Evolutionary conservation across 345 rosid genomes (phyloP).

Genomic region (Zanthoxylum bungeanum): DNA sequence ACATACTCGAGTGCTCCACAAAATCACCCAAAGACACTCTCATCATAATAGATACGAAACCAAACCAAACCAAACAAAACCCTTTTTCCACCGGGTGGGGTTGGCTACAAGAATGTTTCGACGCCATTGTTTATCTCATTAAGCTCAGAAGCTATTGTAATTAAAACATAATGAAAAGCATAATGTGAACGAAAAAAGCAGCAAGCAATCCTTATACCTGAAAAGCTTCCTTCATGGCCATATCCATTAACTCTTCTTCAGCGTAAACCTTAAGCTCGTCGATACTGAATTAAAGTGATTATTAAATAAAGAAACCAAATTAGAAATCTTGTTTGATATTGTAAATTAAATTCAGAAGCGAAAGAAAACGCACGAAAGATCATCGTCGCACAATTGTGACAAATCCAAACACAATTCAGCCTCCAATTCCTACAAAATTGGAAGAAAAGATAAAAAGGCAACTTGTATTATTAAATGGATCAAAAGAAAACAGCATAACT

Average conservation of each 20-base stretch:
- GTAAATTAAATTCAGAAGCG: not conserved
- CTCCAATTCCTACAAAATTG: conserved; percentile 31
- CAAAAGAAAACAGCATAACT: not conserved
- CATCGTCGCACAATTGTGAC: conserved; percentile 10
- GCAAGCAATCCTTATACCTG: conserved; percentile 19
- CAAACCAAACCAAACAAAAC: too few species aligned
- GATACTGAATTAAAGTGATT: conserved; percentile 32
- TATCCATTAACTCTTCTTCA: conserved; percentile 53
- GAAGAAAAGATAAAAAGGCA: not conserved
- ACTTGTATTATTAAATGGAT: not conserved
- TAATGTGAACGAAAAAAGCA: not conserved
- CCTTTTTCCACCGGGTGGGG: too few species aligned
- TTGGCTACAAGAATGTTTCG: too few species aligned
- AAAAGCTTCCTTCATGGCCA: conserved; percentile 53
- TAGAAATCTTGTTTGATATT: not conserved
- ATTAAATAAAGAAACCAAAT: not conserved
- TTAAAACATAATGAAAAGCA: not conserved
- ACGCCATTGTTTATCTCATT: too few species aligned
- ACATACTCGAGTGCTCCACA: not conserved
- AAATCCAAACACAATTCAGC: conserved; percentile 30
- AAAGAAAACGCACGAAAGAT: conserved; percentile 36
- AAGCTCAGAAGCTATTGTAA: too few species aligned
- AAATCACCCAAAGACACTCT: not conserved
- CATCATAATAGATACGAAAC: not conserved
- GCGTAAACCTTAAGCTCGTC: conserved; percentile 50